Evolutionary conservation across 106 monocot species (phyloP), one percentile per base, ranked within the genome.

Genomic region (Platanthera zijinensis): DNA sequence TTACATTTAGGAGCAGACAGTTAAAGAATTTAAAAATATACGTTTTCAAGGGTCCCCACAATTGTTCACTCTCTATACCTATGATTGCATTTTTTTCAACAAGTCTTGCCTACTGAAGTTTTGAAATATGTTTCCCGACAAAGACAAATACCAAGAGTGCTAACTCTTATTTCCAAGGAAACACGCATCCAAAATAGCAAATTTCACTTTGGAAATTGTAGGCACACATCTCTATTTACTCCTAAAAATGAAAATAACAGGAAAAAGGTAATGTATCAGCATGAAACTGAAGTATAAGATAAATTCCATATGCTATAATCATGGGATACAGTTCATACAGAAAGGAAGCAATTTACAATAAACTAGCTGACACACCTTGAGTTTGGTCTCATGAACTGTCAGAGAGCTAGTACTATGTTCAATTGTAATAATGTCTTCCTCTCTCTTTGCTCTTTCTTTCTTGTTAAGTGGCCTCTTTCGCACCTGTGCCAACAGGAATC

Each of bases 401-500:
- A 97, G 83, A 67, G 84, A 83, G 72, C 88, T 93, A 19, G 78
- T 83, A 51, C 74, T 73, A 71, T 76, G 80, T 53, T 87, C 79
- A 74, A 91, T 97, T 56, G 83, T 74, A 62, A 97, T 84, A 39
- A 97, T 85, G 69, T 97, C 96, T 76, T 97, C 93, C 76, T 97
- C 93, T 75, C 91, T 97, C 83, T 88, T 97, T 47, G 89, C 74
- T 80, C 87, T 80, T 86, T 97, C 93, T 52, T 91, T 97, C 82
- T 89, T 97, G 75, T 97, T 97, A 77, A 93, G 84, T 47, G 96
- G 96, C 66, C 96, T 89, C 78, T 97, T 97, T 47, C 93, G 84
- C 39, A 96, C 93, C 96, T 96, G 75, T 77, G 86, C 74, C 14
- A 52, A 74, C 5, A 76, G 49, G 6, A 5, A 71, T 48, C 0